These are phyloP conservation scores for Alternaria brassicicola DNA, from an alignment of 2,329 filamentous ascomycete genomes.

Conservation along the genomic window DNA sequence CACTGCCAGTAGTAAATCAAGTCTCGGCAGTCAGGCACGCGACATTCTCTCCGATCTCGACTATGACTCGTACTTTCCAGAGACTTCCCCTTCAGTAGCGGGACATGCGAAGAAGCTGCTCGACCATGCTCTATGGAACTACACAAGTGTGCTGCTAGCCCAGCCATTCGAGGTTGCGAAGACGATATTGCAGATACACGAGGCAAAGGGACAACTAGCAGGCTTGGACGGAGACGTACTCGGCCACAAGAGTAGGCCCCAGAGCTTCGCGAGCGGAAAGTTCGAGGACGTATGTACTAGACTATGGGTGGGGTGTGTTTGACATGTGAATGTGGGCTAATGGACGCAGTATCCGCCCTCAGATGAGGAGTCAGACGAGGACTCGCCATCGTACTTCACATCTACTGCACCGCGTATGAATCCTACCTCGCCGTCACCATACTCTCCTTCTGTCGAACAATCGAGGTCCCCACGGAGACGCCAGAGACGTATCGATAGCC, in stretches of 20 bases:
- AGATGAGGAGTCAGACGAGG: slow-evolving; percentile 78
- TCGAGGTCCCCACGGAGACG: slow-evolving; percentile 46
- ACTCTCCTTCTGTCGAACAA: slow-evolving; percentile 46
- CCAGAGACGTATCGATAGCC: slow-evolving; percentile 45
- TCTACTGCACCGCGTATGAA: slow-evolving; percentile 62
- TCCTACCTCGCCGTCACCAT: slow-evolving; percentile 45
- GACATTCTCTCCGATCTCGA: slow-evolving; percentile 90
- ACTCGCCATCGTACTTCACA: slow-evolving; percentile 78
- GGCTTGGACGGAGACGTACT: slow-evolving; percentile 27
- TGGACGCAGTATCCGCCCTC: slow-evolving; percentile 52
- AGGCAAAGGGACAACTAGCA: slow-evolving; percentile 50
- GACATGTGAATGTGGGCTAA: slow-evolving; percentile 29
- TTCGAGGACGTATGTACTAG: slow-evolving; percentile 40
- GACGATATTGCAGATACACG: slow-evolving; percentile 81
- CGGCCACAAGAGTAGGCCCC: slow-evolving; percentile 34
- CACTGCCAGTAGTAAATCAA: slow-evolving; percentile 54
- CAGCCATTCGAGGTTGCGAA: slow-evolving; percentile 98
- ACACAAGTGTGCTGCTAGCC: slow-evolving; percentile 83
- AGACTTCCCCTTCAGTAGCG: slow-evolving; percentile 71
- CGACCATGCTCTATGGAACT: slow-evolving; percentile 89
- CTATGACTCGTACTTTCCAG: slow-evolving; percentile 84
- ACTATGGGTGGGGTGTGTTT: background rate
- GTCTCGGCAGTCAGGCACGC: slow-evolving; percentile 70
- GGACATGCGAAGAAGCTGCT: slow-evolving; percentile 77
- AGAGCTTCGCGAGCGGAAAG: slow-evolving; percentile 43